These are phyloP conservation scores for Aspergillus ellipticus DNA, from an alignment of 495 filamentous ascomycete genomes.

Conservation along the genomic window DNA sequence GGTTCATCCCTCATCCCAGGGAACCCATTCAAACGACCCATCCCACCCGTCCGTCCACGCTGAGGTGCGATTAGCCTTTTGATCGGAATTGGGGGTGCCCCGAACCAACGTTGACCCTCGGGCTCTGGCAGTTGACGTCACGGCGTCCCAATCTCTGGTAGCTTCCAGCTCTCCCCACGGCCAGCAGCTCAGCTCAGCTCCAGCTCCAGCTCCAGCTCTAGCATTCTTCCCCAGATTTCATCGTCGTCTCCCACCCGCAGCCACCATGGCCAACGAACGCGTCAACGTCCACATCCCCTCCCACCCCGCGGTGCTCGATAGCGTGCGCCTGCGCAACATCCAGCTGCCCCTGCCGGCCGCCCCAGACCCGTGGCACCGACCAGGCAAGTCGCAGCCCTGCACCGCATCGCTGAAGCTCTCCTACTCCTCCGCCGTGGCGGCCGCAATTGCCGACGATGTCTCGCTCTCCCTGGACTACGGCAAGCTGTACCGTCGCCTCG, in stretches of 20 bases:
- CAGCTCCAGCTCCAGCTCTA: neutral
- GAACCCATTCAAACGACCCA: neutral
- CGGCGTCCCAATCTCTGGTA: neutral
- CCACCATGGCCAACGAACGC: constrained; percentile 28
- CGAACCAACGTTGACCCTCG: neutral
- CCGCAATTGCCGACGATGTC: constrained; percentile 42
- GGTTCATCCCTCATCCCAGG: neutral
- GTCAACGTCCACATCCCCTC: constrained; percentile 35
- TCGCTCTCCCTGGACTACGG: constrained; percentile 46
- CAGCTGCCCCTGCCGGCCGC: constrained; percentile 40
- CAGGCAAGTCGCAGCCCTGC: constrained; percentile 41
- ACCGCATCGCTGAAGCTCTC: constrained; percentile 42
- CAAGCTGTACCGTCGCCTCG: constrained; percentile 45
- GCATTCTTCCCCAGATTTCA: neutral
- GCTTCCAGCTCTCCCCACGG: neutral
- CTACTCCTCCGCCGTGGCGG: constrained; percentile 41
- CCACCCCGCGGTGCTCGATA: constrained; percentile 36
- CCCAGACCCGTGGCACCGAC: constrained; percentile 46
- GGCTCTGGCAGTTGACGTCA: neutral
- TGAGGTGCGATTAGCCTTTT: neutral
- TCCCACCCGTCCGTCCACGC: neutral
- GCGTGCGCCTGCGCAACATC: constrained; percentile 40
- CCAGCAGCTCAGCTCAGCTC: neutral
- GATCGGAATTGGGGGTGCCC: neutral
- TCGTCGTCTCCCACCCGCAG: neutral